These are phyloP conservation scores for Aspergillus tamarii DNA, from an alignment of 2,329 filamentous ascomycete genomes.

Conservation along the genomic window DNA sequence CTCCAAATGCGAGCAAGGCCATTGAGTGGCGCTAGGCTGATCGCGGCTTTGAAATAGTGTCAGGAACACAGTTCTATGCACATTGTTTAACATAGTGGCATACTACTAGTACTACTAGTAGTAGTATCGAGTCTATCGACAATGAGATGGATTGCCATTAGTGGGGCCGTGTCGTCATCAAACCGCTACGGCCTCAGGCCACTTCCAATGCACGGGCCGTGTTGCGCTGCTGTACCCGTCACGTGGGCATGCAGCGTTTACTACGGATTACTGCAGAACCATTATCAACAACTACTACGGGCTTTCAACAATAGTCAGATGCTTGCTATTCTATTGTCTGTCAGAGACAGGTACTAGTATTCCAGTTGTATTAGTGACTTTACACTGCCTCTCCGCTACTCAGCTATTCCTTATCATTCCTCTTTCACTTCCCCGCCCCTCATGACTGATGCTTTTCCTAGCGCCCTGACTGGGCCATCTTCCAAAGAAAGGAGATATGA, in stretches of 20 bases:
- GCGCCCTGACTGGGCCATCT: conserved; percentile 51
- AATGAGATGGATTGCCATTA: neutral
- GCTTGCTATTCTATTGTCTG: neutral
- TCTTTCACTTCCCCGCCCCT: conserved; percentile 11
- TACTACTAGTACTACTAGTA: no score
- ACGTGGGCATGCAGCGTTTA: conserved; percentile 1
- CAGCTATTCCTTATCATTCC: neutral
- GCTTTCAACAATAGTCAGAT: neutral
- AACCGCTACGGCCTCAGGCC: neutral
- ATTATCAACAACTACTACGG: neutral
- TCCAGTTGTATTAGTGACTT: neutral
- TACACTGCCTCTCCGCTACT: neutral
- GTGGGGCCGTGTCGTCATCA: neutral
- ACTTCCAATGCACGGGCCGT: neutral
- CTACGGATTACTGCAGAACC: conserved; percentile 1
- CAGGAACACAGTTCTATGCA: no score
- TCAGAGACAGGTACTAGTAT: neutral
- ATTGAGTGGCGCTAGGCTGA: no score
- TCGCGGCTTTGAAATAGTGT: no score
- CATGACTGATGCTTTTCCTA: conserved; percentile 44
- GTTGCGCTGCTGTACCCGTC: neutral
- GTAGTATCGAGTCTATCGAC: no score
- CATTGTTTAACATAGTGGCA: no score
- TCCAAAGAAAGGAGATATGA: conserved; percentile 82
- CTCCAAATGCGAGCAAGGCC: no score